These are phyloP conservation scores for Trichoderma sp. DNA, from an alignment of 2,329 filamentous ascomycete species.

Conservation along the genomic window DNA sequence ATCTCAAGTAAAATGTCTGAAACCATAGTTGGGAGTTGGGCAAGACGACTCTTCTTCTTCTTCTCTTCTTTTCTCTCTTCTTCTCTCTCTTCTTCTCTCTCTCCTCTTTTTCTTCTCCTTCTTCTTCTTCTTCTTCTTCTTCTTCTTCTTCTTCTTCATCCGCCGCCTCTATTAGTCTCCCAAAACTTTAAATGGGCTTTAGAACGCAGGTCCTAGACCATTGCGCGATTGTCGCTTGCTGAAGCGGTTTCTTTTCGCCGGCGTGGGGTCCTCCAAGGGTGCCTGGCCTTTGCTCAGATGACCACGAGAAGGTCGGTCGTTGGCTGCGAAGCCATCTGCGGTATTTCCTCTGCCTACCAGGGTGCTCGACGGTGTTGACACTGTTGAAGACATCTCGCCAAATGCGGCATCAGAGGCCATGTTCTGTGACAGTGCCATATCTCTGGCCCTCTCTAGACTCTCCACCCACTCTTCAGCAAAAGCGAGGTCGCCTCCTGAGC, in stretches of 20 bases:
- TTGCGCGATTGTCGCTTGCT: constrained; percentile 94
- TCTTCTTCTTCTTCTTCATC: too few species aligned
- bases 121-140: too few species aligned
- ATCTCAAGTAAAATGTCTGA: constrained; percentile 19
- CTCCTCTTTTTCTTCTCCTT: not conserved
- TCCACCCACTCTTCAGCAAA: constrained; percentile 92
- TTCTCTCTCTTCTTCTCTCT: too few species aligned
- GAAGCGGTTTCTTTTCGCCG: constrained; percentile 66
- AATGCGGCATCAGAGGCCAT: constrained; percentile 68
- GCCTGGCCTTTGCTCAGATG: constrained; percentile 63
- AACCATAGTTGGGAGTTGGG: constrained; percentile 5
- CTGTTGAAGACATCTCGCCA: constrained; percentile 67
- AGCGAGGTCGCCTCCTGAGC: constrained; percentile 62
- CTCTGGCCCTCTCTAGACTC: constrained; percentile 79
- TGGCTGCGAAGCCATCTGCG: constrained; percentile 52
- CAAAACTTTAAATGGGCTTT: not conserved
- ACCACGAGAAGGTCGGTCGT: constrained; percentile 58
- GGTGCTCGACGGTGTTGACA: constrained; percentile 79
- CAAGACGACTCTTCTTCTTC: not conserved
- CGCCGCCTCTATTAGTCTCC: not conserved
- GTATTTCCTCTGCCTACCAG: constrained; percentile 61
- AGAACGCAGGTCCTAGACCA: constrained; percentile 48
- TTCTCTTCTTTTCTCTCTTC: not conserved
- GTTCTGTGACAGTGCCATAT: constrained; percentile 77
- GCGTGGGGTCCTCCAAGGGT: constrained; percentile 54